Percentiles rank a stretch among this genome's conserved stretches.
Conservation (phyloP, 257 asterid genomes). For the Linderniella brevidens region DNA sequence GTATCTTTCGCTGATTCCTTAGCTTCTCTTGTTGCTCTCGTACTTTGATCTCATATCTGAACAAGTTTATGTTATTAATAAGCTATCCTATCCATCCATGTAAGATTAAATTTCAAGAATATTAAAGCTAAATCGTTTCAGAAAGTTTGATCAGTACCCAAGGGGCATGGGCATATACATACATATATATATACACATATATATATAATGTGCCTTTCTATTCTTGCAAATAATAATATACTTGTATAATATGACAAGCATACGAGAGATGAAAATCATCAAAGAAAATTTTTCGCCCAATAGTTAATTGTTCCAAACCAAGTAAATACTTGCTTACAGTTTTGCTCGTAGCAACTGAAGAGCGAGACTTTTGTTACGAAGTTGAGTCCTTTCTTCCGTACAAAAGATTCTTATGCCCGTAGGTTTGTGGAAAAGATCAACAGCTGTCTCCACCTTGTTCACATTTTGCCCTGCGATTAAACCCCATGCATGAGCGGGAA, state of each 20-base stretch:
- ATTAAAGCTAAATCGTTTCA: too few relatives aligned
- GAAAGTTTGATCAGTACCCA: too few relatives aligned
- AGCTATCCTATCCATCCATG: constrained; percentile 9
- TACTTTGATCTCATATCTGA: constrained; percentile 89
- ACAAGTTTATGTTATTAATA: constrained; percentile 10
- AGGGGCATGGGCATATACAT: too few relatives aligned
- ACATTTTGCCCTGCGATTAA: constrained; percentile 89
- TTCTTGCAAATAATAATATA: too few relatives aligned
- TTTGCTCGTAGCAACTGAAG: constrained; percentile 82
- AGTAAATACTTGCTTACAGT: constrained; percentile 32
- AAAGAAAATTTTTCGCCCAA: too few relatives aligned
- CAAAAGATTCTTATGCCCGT: constrained; percentile 96
- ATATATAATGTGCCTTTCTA: too few relatives aligned
- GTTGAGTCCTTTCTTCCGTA: constrained; percentile 93
- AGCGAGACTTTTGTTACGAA: constrained; percentile 74
- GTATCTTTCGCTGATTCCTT: constrained; percentile 70
- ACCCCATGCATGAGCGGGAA: constrained; percentile 11
- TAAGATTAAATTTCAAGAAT: not conserved
- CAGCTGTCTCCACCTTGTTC: constrained; percentile 98
- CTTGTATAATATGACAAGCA: too few relatives aligned
- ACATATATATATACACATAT: too few relatives aligned
- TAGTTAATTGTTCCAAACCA: too few relatives aligned
- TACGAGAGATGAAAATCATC: too few relatives aligned
- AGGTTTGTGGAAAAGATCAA: constrained; percentile 94
- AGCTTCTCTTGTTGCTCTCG: constrained; percentile 81